Conservation (phyloP, 352 stramenopile genomes). For the Elongisporangium undulatum region DNA sequence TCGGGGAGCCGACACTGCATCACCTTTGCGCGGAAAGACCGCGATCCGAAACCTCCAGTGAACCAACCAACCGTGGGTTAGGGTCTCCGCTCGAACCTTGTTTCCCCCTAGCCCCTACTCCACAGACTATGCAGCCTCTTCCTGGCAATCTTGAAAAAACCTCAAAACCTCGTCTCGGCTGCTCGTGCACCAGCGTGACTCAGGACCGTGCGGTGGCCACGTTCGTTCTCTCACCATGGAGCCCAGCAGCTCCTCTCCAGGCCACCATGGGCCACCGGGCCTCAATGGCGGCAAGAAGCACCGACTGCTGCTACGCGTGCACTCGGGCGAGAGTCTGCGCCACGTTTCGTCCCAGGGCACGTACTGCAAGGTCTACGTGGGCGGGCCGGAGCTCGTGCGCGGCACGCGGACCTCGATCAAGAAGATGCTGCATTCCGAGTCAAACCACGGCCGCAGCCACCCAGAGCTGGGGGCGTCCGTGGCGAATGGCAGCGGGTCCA, state of each 20-base stretch:
- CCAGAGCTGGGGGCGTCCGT: neutral
- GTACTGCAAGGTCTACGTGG: conserved; percentile 72
- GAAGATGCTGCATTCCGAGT: conserved; percentile 6
- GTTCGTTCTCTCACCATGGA: neutral
- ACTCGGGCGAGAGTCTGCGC: conserved; percentile 51
- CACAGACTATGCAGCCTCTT: neutral
- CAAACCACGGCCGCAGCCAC: neutral
- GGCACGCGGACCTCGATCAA: conserved; percentile 28
- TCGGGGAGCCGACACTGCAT: neutral
- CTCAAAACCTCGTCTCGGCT: neutral
- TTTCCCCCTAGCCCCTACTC: neutral
- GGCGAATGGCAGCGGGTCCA: neutral
- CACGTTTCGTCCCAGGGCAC: conserved; percentile 64
- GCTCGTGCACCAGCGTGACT: neutral
- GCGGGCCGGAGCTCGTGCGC: conserved; percentile 39
- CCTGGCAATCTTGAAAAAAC: neutral
- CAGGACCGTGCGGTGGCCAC: neutral
- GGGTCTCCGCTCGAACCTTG: neutral
- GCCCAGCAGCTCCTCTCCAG: neutral
- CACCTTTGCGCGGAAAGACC: neutral
- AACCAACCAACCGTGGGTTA: neutral
- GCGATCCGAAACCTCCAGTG: no score
- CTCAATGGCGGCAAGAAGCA: neutral
- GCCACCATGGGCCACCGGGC: neutral
- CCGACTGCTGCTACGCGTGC: conserved; percentile 63